Base-by-base conservation (phyloP, 257 asterid species). In the Solanum arcanum region DNA sequence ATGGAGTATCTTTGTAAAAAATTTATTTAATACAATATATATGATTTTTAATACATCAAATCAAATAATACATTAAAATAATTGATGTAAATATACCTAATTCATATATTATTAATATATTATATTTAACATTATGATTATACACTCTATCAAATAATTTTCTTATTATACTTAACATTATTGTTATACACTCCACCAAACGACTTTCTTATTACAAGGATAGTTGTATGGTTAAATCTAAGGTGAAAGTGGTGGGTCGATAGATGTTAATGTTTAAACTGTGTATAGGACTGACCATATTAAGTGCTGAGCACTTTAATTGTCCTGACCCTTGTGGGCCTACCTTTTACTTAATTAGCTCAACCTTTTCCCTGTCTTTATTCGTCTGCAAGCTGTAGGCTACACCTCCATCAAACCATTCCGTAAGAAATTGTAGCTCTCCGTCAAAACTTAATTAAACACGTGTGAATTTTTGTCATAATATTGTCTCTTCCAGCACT, bases 361-460 rank as follows among this genome's bases (percentile, higher is more conserved):
- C 29, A 47, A 80, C 31, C 68, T 80, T 47, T 47, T 80, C 29
- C 66, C 4, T 5, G 85, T 80, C 42, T 16, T 47, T 47, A 47
- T 27, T 78, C 66, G 66, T 47, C 62, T 47, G 85, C 39, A 46
- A 46, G 42, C 15, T 78, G 84, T 78, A 78, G 37, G 83, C 11
- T 42, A 13, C 59, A 49, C 29, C 52, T 42, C 83, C 83, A 44
- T 16, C 23, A 8, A 8, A 8, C 23, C 12, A 8, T 44, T 7
- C n/a, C 13, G 13, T 44, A 25, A 41, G 27, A 35, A 15, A 80
- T n/a, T 5, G 27, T 47, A 80, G 18, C 85, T 80, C 85, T 80
- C 68, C 64, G 21, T 77, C 4, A 77, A 77, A 25, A 25, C n/a
- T 12, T 14, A 5, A 16, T n/a, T 10, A 80, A 47, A 47, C 6